A percentile compares a stretch with the other conserved stretches of the same genome.
Conservation (phyloP, 352 stramenopile genomes). For the Stephanocyclus meneghinianus region DNA sequence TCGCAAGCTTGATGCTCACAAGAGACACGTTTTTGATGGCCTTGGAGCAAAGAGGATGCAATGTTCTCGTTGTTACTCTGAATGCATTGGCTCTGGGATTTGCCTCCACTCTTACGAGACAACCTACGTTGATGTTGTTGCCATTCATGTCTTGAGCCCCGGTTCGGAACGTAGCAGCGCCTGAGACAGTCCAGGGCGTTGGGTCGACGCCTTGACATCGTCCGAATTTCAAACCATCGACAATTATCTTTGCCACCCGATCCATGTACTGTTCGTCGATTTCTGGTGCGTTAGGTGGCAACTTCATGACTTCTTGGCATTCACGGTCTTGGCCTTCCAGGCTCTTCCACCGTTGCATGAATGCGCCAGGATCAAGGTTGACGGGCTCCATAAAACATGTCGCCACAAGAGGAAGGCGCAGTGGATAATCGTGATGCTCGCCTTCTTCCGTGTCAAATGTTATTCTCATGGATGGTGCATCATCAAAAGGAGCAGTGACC, state of each 20-base stretch:
- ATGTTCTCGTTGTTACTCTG: slow-evolving; percentile 89
- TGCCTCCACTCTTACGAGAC: slow-evolving; percentile 88
- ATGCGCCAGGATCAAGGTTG: slow-evolving; percentile 87
- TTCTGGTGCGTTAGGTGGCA: slow-evolving; percentile 70
- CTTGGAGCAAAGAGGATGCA: slow-evolving; percentile 86
- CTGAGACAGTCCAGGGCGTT: slow-evolving; percentile 88
- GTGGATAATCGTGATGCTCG: slow-evolving; percentile 82
- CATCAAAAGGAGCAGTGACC: slow-evolving; percentile 89
- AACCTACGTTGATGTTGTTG: slow-evolving; percentile 92
- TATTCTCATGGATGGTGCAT: slow-evolving; percentile 87
- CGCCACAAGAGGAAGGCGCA: slow-evolving; percentile 87
- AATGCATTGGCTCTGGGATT: slow-evolving; percentile 80
- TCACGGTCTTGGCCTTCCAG: slow-evolving; percentile 90
- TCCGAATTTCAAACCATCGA: slow-evolving; percentile 88
- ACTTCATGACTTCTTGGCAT: slow-evolving; percentile 89
- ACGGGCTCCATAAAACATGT: slow-evolving; percentile 92
- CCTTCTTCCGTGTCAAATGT: slow-evolving; percentile 85
- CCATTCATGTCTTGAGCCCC: slow-evolving; percentile 87
- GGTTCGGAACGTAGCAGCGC: slow-evolving; percentile 89
- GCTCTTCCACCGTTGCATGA: slow-evolving; percentile 90
- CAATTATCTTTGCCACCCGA: slow-evolving; percentile 86
- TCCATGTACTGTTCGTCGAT: slow-evolving; percentile 87
- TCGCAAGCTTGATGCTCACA: slow-evolving; percentile 77
- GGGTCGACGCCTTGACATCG: slow-evolving; percentile 84
- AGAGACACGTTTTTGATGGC: slow-evolving; percentile 83